Base-by-base conservation (phyloP, 495 filamentous ascomycete species). In the Gamarada debralockiae region DNA sequence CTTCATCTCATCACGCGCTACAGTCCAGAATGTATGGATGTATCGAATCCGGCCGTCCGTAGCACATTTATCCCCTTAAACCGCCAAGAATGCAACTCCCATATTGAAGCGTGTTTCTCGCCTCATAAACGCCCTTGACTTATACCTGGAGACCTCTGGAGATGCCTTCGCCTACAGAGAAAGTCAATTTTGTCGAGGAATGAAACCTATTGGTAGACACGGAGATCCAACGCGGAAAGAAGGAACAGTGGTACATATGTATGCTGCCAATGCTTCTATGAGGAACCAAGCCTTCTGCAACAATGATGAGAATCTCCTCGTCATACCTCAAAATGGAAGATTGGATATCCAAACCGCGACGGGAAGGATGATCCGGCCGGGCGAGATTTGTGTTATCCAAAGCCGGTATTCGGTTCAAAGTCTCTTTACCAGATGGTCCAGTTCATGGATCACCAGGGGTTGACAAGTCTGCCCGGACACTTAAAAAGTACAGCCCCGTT, bases 281-380 rank as follows among this genome's bases (percentile, higher is more conserved):
- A 31, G 48, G 2, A 5, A n/a, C 24, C 72, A 79, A 36, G 85
- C 84, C 0, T 88, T 88, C 60, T 85, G 84, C 61, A 84, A 79
- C 31, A 77, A 83, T 0, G 86, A 90, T 57, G 86, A 86, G 0
- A 85, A 90, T 62, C 81, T 85, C 57, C 62, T 89, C n/a, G 84
- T 90, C 53, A 82, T 88, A 3, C 75, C 77, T 0, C 85, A 88
- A 60, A 76, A 83, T 56, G 86, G 86, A 3, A 73, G 78, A 21
- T 70, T 90, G 43, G 82, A 89, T 58, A 87, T 90, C 49, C 81
- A 82, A 58, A 86, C 86, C 0, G 86, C 88, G 62, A 70, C 87
- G 21, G 86, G 86, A 10, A 73, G 73, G 20, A 64, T 85, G 17
- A 71, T 90, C 9, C 79, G 82, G 20, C 84, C 83, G 2, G 81